Evolutionary conservation across 1,139 yeast genomes (phyloP), one percentile per base, ranked within the genome.

Genomic region (Eremothecium coryli): DNA sequence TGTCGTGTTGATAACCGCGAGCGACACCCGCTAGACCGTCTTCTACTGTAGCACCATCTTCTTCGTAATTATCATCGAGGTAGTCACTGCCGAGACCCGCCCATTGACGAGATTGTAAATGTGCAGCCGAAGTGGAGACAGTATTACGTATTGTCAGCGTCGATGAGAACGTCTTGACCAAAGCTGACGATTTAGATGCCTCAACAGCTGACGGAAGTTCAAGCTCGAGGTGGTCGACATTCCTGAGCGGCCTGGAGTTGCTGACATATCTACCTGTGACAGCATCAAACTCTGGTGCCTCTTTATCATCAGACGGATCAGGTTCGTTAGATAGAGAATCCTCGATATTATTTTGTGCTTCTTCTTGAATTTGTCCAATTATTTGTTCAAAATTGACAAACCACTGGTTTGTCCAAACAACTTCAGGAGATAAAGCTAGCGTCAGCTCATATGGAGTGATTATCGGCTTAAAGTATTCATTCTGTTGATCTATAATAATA

Each of bases 391-490:
- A 85, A 46, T 82, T 93, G 0, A 88, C 76, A 11, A 82, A 71
- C 98, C 98, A 90, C 47, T 81, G 70, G 1, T 97, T 97, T 0
- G 90, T 78, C 96, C 97, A 88, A 2, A 75, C 65, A 16, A 84
- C 66, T 40, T 81, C 86, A 18, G 73, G 76, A 42, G 71, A 70
- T 39, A 93, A 64, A 0, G 97, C 95, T 52, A 90, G 60, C 35
- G 79, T 70, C 34, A 93, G 64, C 56, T 90, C 99, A 56, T 82
- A 90, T 0, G 98, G 98, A 0, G 98, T 90, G 10, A 90, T 73
- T 8, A 90, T 81, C 1, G 97, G 97, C 56, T 80, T 85, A 62
- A 75, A 85, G 53, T 80, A 90, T 41, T 88, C 95, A 40, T 72
- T 76, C 26, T 62, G 64, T 40, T 78, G 76, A 54, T 86, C 94